phyloP scores from a whole-genome alignment of 1,284 basidiomycete species.

The Malassezia furfur region DNA sequence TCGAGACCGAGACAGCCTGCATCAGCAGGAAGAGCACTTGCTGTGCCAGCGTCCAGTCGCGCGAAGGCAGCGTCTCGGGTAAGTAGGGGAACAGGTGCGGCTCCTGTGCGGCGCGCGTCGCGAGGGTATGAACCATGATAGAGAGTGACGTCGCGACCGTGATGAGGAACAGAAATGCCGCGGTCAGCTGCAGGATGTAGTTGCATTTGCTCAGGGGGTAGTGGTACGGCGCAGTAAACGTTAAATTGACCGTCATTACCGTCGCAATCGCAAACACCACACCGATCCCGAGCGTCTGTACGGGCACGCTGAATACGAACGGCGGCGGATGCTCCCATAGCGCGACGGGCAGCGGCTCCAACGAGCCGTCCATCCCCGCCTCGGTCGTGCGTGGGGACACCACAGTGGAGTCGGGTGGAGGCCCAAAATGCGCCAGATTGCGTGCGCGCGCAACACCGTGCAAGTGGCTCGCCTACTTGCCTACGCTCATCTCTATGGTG shows the following conservation, averaged over 20 bases:
- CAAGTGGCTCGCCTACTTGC: conserved; percentile 15
- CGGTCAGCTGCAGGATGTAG: conserved; percentile 75
- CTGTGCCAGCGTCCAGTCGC: conserved; percentile 63
- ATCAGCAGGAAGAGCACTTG: conserved; percentile 75
- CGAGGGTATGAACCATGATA: conserved; percentile 60
- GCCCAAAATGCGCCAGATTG: no score
- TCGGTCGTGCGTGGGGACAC: no score
- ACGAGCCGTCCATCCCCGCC: no score
- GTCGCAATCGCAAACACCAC: conserved; percentile 74
- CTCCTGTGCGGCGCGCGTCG: conserved; percentile 64
- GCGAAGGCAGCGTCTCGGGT: conserved; percentile 62
- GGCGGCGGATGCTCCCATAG: conserved; percentile 22
- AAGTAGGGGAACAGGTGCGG: conserved; percentile 92
- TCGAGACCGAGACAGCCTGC: conserved; percentile 61
- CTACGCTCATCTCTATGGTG: conserved; percentile 24
- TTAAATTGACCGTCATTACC: conserved; percentile 80
- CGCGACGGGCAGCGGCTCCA: background rate
- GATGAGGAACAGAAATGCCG: conserved; percentile 64
- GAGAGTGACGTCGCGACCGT: conserved; percentile 37
- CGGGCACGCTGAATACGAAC: conserved; percentile 69
- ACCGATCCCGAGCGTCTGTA: conserved; percentile 79
- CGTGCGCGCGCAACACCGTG: no score
- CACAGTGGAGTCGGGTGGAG: no score
- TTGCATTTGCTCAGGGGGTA: conserved; percentile 85
- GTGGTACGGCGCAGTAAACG: conserved; percentile 93